Percentiles rank a stretch among this genome's conserved stretches.
Evolutionary conservation across 2,329 filamentous ascomycete genomes (phyloP).

Genomic region (Coniochaeta sp.): DNA sequence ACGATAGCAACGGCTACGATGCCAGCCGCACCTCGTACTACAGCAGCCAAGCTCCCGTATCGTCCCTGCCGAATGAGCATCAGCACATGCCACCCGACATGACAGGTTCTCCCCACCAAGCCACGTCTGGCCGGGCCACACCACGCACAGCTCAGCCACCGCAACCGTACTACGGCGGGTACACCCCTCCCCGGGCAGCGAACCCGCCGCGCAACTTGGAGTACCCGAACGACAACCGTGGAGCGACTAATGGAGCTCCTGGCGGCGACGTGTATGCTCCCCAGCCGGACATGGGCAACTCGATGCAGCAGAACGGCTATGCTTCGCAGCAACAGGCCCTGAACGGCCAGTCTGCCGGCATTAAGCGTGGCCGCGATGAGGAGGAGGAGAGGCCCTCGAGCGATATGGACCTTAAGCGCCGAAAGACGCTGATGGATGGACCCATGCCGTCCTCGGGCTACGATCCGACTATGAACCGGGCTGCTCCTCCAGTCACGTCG

Average conservation of each 20-base stretch:
- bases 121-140: constrained; percentile 75
- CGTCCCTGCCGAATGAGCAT: constrained; percentile 63
- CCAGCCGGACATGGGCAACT: constrained; percentile 49
- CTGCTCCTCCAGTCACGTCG: constrained; percentile 18
- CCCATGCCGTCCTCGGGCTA: background rate
- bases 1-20: constrained; percentile 70
- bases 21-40: constrained; percentile 67
- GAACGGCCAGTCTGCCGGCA: constrained; percentile 50
- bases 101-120: constrained; percentile 76
- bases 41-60: constrained; percentile 62
- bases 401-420: constrained; percentile 24
- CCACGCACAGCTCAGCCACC: constrained; percentile 69
- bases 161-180: constrained; percentile 76
- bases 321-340: constrained; percentile 54
- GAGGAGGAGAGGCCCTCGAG: constrained; percentile 32
- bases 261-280: constrained; percentile 65
- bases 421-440: constrained; percentile 20
- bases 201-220: constrained; percentile 72
- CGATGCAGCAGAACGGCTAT: constrained; percentile 56
- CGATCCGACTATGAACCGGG: constrained; percentile 11
- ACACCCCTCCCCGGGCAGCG: constrained; percentile 65
- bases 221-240: constrained; percentile 73
- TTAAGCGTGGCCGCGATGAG: constrained; percentile 35
- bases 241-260: constrained; percentile 56
- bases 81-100: constrained; percentile 75